phyloP scores from a whole-genome alignment of 495 filamentous ascomycete species.

The Aspergillus nidulans region DNA sequence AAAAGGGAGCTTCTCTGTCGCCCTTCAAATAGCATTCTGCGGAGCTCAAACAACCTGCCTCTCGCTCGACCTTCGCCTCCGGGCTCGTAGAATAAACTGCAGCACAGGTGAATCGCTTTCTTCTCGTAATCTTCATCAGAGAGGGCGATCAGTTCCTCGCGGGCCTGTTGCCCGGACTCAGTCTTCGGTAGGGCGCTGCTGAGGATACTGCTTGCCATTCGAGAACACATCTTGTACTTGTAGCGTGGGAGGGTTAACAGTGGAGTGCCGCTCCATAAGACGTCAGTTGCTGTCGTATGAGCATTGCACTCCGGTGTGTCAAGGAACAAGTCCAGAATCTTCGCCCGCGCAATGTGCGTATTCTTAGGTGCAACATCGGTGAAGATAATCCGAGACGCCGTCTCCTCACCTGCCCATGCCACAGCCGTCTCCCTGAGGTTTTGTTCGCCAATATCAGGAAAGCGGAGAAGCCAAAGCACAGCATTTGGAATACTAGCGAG shows the following conservation, averaged over 20 bases:
- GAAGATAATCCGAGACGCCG: constrained; percentile 89
- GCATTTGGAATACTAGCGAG: constrained; percentile 82
- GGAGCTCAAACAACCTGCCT: constrained; percentile 69
- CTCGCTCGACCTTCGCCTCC: constrained; percentile 50
- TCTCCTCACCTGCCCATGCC: constrained; percentile 78
- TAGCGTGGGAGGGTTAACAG: constrained; percentile 92
- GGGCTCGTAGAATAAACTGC: constrained; percentile 57
- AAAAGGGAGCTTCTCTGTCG: constrained; percentile 84
- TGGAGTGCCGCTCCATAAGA: constrained; percentile 93
- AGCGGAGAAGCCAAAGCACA: constrained; percentile 92
- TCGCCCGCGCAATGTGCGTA: constrained; percentile 87
- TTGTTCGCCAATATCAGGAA: constrained; percentile 87
- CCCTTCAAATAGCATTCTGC: constrained; percentile 73
- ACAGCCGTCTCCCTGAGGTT: constrained; percentile 77
- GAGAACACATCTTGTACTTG: constrained; percentile 97
- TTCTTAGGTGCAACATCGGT: constrained; percentile 96
- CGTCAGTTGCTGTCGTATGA: constrained; percentile 95
- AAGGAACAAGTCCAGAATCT: constrained; percentile 89
- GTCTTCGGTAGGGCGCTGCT: constrained; percentile 77
- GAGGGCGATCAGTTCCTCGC: constrained; percentile 68
- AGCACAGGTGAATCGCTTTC: constrained; percentile 69
- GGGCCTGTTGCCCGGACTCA: constrained; percentile 61
- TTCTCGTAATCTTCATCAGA: constrained; percentile 80
- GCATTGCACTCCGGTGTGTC: constrained; percentile 98
- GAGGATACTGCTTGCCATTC: constrained; percentile 94